A percentile compares a stretch with the other conserved stretches of the same genome.
phyloP scores from a whole-genome alignment of 148 eudicot genomes.

The Nepenthes gracilis region DNA sequence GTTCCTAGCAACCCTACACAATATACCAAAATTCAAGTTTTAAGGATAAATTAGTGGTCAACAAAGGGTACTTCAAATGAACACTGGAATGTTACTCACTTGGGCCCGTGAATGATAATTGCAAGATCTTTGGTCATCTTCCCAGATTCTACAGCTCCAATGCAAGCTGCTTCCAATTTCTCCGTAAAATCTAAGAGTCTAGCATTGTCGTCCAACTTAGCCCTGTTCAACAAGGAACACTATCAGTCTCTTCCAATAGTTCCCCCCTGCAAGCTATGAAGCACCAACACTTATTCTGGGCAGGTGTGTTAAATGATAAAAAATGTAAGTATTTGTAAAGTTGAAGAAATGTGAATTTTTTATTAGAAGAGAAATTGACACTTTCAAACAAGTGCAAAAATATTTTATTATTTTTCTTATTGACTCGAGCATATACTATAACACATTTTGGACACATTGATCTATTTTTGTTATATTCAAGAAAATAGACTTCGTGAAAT shows the following conservation, averaged over 20 bases:
- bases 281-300: no score
- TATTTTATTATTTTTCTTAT: no score
- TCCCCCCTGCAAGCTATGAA: no score
- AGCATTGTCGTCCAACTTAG: slow-evolving; percentile 65
- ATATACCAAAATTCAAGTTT: not conserved
- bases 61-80: not conserved
- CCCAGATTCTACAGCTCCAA: slow-evolving; percentile 76
- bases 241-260: not conserved
- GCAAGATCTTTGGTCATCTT: slow-evolving; percentile 99
- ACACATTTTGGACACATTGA: no score
- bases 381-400: no score
- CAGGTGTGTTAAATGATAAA: no score
- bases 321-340: no score
- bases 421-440: no score
- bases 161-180: slow-evolving; percentile 85
- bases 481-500: not conserved
- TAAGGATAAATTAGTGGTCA: not conserved
- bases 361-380: no score
- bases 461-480: not conserved
- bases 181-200: slow-evolving; percentile 64
- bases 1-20: slow-evolving; percentile 44
- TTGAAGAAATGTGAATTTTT: no score
- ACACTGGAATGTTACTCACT: slow-evolving; percentile 16
- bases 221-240: slow-evolving; percentile 24
- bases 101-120: slow-evolving; percentile 70